Percentiles rank a stretch among this genome's conserved stretches.
phyloP scores from a whole-genome alignment of 495 filamentous ascomycete genomes.

The Pseudevernia furfuracea region DNA sequence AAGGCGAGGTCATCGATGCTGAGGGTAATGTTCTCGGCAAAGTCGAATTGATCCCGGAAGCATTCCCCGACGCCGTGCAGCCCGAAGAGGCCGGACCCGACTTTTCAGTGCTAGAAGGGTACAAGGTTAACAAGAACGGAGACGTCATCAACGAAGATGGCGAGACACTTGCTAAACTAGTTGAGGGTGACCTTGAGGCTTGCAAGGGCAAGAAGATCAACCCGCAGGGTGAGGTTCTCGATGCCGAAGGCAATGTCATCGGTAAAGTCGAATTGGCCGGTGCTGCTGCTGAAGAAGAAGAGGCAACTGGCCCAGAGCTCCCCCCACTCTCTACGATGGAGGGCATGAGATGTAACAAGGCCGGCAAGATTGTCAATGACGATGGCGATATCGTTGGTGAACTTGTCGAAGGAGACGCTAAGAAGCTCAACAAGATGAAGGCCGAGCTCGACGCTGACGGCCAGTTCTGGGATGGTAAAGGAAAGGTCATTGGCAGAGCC shows the following conservation, averaged over 20 bases:
- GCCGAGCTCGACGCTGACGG: slow-evolving; percentile 53
- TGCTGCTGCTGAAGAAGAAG: slow-evolving; percentile 31
- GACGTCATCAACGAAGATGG: slow-evolving; percentile 53
- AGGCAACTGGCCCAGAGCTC: slow-evolving; percentile 31
- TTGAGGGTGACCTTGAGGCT: slow-evolving; percentile 40
- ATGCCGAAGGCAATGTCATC: slow-evolving; percentile 35
- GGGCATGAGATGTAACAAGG: slow-evolving; percentile 54
- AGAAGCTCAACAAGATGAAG: slow-evolving; percentile 49
- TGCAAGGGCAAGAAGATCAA: slow-evolving; percentile 46
- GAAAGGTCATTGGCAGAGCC: slow-evolving; percentile 52
- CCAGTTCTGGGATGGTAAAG: slow-evolving; percentile 55
- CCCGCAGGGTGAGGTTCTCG: slow-evolving; percentile 42
- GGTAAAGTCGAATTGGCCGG: slow-evolving; percentile 29
- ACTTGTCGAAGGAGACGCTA: slow-evolving; percentile 51
- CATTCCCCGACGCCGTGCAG: slow-evolving; percentile 37
- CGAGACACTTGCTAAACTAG: slow-evolving; percentile 42
- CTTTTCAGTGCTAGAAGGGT: slow-evolving; percentile 53
- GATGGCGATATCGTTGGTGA: slow-evolving; percentile 51
- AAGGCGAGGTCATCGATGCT: slow-evolving; percentile 39
- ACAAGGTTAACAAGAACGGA: slow-evolving; percentile 65
- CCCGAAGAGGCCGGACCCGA: slow-evolving; percentile 37
- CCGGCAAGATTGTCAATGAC: slow-evolving; percentile 49
- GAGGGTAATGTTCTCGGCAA: slow-evolving; percentile 33
- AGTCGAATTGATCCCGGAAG: slow-evolving; percentile 25
- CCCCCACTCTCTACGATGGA: slow-evolving; percentile 54